phyloP scores from a whole-genome alignment of 345 rosid genomes.

The Citrus maxima region DNA sequence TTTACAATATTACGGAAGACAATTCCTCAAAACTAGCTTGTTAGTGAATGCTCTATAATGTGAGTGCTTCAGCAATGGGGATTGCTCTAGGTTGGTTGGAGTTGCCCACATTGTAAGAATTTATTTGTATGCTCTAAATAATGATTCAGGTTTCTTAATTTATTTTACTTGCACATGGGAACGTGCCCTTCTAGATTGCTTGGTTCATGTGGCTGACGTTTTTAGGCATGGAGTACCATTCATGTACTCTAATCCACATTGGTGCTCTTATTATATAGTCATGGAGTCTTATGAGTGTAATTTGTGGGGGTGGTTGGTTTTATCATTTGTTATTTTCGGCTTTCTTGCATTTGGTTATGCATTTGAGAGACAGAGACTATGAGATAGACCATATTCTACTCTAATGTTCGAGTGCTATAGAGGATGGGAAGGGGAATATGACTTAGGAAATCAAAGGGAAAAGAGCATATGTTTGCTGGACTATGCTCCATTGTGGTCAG shows the following conservation, averaged over 20 bases:
- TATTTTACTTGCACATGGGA: background rate
- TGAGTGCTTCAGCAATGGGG: background rate
- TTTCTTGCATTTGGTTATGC: no score
- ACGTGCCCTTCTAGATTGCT: background rate
- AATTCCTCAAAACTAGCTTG: background rate
- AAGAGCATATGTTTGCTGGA: background rate
- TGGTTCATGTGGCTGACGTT: background rate
- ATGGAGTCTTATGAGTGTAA: background rate
- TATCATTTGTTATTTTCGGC: background rate
- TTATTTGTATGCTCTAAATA: background rate
- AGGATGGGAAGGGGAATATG: background rate
- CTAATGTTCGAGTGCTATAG: background rate
- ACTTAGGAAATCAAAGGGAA: background rate
- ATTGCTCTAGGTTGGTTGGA: slow-evolving; percentile 2
- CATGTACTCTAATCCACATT: background rate
- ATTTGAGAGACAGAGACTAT: background rate
- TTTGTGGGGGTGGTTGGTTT: background rate
- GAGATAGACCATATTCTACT: no score
- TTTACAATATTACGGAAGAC: background rate
- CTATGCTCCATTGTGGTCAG: background rate
- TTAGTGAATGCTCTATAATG: background rate
- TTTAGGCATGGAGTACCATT: background rate
- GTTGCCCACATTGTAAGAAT: background rate
- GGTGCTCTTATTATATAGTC: background rate
- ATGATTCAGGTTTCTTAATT: background rate